phyloP scores from a whole-genome alignment of 345 rosid species.

The Pseudoturritis turrita region DNA sequence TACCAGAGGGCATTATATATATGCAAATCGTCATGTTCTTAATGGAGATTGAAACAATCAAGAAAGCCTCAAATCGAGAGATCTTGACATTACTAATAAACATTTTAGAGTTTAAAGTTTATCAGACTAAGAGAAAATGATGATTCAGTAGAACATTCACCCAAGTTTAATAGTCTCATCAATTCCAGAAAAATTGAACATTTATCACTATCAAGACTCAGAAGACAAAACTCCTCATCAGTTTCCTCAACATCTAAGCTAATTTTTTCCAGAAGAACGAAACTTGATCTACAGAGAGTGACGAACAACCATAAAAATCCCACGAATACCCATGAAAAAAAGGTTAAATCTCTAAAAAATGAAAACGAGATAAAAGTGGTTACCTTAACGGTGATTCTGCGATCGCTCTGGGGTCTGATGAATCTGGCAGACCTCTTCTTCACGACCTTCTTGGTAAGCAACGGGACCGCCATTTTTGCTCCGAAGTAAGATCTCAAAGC shows the following conservation, averaged over 20 bases:
- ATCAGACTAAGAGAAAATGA: background rate
- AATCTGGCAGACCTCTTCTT: slow-evolving; percentile 81
- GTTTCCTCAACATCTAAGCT: background rate
- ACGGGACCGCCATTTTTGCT: slow-evolving; percentile 64
- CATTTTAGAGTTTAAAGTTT: too few species aligned
- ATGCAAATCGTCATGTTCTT: background rate
- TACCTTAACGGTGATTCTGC: slow-evolving; percentile 78
- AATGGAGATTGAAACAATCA: slow-evolving; percentile 12
- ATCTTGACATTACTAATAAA: too few species aligned
- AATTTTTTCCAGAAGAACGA: background rate
- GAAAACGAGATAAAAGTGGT: background rate
- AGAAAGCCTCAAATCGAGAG: too few species aligned
- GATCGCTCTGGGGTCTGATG: slow-evolving; percentile 83
- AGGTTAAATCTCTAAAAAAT: background rate
- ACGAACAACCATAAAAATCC: background rate
- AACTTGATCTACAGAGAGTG: background rate
- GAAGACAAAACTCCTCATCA: background rate
- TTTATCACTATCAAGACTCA: slow-evolving; percentile 33
- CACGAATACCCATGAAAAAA: background rate
- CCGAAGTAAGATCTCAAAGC: slow-evolving; percentile 8
- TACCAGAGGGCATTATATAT: slow-evolving; percentile 57
- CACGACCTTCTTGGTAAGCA: slow-evolving; percentile 65
- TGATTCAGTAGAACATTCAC: too few species aligned
- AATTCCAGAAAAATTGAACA: slow-evolving; percentile 23
- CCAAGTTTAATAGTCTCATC: slow-evolving; percentile 9